Base-by-base conservation (phyloP, 2,329 filamentous ascomycete species). In the Cytospora schulzeri region DNA sequence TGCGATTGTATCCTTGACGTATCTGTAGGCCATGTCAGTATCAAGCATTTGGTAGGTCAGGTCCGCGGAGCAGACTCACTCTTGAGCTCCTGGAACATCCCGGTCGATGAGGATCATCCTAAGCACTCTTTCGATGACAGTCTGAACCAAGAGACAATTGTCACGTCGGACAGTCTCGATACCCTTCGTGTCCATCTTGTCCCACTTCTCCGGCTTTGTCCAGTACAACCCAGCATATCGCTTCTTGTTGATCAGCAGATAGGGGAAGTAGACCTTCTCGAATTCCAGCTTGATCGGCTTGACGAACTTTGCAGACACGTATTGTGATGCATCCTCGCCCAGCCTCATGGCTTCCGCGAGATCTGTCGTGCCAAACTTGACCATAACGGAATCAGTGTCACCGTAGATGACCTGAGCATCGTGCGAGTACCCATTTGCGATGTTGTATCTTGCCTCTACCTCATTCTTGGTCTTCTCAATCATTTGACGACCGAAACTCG, bases 151-250 rank as follows among this genome's bases (percentile, higher is more conserved):
- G 60, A 95, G 83, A 75, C 95, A 99, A 75, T 99, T 99, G 76
- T 99, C 95, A 83, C 95, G 85, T 70, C 95, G 90, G 55, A 99
- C 96, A 4, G 95, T 99, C 78, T 99, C 95, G 70, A 99, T 98
- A 83, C 95, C 95, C 77, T 99, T 99, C 66, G 92, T 98, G 77
- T 99, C 95, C 96, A 99, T 99, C 83, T 98, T 99, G 84, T 99
- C 96, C 76, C 91, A 95, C 77, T 97, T 97, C 51, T 94, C 86
- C 0, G 94, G 87, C 69, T 91, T 95, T 6, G 95, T 99, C 93
- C 93, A 99, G 79, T 92, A 98, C 35, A 99, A 79, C n/a, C 95
- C 95, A 11, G 95, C 95, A 73, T 99, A 99, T 68, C 95, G 91
- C 82, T 99, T 99, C 83, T 99, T 99, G 87, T 99, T 99, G 87